Base-by-base conservation (phyloP, 1,139 yeast species). In the Chernovozyma aurita region DNA sequence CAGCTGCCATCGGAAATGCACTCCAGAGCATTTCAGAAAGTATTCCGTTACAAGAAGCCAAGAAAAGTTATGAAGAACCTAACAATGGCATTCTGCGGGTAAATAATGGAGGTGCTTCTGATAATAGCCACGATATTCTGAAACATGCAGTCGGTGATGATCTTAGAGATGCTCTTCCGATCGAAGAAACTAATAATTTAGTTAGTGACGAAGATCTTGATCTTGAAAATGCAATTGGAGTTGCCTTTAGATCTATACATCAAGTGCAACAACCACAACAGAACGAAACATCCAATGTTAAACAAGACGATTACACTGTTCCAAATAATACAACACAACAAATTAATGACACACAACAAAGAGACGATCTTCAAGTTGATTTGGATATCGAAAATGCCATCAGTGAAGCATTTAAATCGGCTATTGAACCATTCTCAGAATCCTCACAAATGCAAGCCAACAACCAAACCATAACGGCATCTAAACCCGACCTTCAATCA, bases 391-490 rank as follows among this genome's bases (percentile, higher is more conserved):
- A 59, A 36, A 55, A 48, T 44, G 66, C 61, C 12, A 63, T 63
- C 17, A 52, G 61, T 3, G 63, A 54, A 38, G 69, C 70, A 1
- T 61, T 64, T 42, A 57, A 54, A 31, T 50, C 64, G 1, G 64
- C 62, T 3, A 44, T 55, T 44, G 25, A 29, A 20, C 34, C 32
- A n/a, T 25, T 32, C 13, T 18, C 22, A 14, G 15, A 29, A 16
- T 14, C 16, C 24, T 15, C n/a, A 30, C n/a, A n/a, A n/a, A n/a
- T n/a, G n/a, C n/a, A n/a, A n/a, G n/a, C n/a, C n/a, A 29, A 29
- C 6, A 22, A 28, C 25, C 20, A 17, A 15, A 20, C 3, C 16
- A 15, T n/a, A 18, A 30, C n/a, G n/a, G 30, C 11, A 37, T 8
- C 13, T 11, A 15, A 13, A 29, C n/a, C n/a, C n/a, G n/a, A n/a